Percentiles rank a stretch among this genome's conserved stretches.
These are phyloP conservation scores for Scedosporium apiospermum DNA, from an alignment of 2,329 filamentous ascomycete genomes.

Conservation along the genomic window DNA sequence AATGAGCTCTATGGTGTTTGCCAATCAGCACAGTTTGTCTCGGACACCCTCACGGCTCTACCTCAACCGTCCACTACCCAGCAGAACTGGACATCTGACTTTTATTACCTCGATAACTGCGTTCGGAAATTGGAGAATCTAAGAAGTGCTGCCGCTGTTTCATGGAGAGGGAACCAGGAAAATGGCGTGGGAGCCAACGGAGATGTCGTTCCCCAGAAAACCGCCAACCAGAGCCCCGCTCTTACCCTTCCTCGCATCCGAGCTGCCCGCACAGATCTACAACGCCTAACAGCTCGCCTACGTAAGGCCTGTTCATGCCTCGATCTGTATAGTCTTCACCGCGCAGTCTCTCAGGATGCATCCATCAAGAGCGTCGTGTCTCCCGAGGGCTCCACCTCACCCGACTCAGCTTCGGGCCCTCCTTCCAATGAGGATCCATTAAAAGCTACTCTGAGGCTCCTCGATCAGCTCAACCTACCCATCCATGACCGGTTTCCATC, in stretches of 20 bases:
- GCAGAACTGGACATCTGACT: not conserved
- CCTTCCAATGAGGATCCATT: not conserved
- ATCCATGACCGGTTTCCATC: not conserved
- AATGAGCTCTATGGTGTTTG: not conserved
- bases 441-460: not conserved
- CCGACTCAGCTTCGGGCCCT: not conserved
- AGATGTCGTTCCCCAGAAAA: not conserved
- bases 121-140: not conserved
- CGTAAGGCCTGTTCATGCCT: not conserved
- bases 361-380: not conserved
- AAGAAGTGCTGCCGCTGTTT: not conserved
- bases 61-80: not conserved
- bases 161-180: not conserved
- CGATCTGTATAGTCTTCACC: constrained; percentile 1
- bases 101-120: not conserved
- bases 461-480: not conserved
- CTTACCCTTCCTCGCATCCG: not conserved
- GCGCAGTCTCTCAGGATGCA: not conserved
- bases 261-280: not conserved
- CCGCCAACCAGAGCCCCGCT: not conserved
- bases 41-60: not conserved
- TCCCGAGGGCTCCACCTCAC: no score
- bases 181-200: not conserved
- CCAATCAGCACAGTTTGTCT: not conserved
- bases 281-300: not conserved